phyloP scores from a whole-genome alignment of 2,329 filamentous ascomycete species.

The Trichophyton benhamiae region DNA sequence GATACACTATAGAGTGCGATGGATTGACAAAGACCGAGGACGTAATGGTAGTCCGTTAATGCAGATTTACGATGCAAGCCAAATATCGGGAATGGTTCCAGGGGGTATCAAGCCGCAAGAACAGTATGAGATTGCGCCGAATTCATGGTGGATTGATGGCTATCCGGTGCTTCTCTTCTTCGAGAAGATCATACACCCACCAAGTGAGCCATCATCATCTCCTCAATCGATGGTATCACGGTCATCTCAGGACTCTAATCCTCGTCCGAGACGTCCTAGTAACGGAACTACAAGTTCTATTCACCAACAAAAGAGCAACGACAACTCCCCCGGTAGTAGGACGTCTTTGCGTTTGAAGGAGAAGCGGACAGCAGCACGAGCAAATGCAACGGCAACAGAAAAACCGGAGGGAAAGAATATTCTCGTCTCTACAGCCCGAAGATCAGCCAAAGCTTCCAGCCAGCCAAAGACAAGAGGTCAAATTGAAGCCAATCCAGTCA shows the following conservation, averaged over 20 bases:
- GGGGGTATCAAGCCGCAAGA: constrained; percentile 16
- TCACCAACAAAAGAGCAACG: neutral
- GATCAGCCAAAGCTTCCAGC: neutral
- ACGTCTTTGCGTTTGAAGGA: neutral
- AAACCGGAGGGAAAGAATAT: too few species aligned
- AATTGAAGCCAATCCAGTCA: too few species aligned
- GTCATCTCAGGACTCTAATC: too few species aligned
- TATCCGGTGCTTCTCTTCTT: constrained; percentile 24
- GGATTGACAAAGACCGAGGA: constrained; percentile 23
- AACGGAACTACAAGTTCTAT: neutral
- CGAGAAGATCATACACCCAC: constrained; percentile 17
- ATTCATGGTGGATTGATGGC: constrained; percentile 16
- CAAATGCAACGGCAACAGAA: neutral
- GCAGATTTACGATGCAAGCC: constrained; percentile 23
- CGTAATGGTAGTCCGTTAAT: constrained; percentile 12
- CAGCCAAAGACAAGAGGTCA: neutral
- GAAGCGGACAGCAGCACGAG: neutral
- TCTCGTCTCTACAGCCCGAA: neutral
- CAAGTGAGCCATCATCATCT: neutral
- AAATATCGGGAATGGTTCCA: constrained; percentile 19
- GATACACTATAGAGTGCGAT: constrained; percentile 20
- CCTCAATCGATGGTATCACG: neutral
- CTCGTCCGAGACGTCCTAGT: neutral
- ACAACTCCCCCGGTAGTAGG: neutral
- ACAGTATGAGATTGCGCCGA: constrained; percentile 18